Percentiles rank a stretch among this genome's conserved stretches.
phyloP scores from a whole-genome alignment of 2,329 filamentous ascomycete species.

The Aureobasidium melanogenum region DNA sequence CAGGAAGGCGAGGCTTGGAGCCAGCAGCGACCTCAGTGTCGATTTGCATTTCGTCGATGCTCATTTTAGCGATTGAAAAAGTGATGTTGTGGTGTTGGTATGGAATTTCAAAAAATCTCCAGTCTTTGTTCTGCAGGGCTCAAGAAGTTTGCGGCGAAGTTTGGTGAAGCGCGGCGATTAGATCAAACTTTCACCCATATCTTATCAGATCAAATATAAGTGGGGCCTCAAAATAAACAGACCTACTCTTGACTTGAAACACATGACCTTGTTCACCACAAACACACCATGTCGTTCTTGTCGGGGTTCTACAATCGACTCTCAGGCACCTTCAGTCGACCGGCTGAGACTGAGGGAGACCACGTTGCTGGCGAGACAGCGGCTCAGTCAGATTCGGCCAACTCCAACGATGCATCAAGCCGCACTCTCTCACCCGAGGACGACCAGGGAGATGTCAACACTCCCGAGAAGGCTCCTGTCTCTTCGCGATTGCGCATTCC shows the following conservation, averaged over 20 bases:
- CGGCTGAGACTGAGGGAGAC: background rate
- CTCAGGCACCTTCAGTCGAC: background rate
- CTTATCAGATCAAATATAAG: background rate
- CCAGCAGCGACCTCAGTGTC: slow-evolving; percentile 7
- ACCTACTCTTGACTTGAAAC: background rate
- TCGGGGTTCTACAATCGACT: background rate
- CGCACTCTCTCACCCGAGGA: slow-evolving; percentile 5
- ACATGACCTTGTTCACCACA: background rate
- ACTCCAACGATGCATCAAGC: slow-evolving; percentile 2
- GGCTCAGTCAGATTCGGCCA: background rate
- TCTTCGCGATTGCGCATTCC: background rate
- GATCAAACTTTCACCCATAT: background rate
- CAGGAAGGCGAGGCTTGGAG: slow-evolving; percentile 14
- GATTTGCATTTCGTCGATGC: slow-evolving; percentile 14
- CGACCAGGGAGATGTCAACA: background rate
- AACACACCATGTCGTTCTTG: background rate
- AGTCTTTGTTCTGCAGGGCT: background rate
- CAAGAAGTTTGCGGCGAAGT: background rate
- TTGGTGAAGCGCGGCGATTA: background rate
- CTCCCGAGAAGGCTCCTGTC: background rate
- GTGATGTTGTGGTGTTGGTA: background rate
- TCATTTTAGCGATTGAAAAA: background rate
- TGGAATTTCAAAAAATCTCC: background rate
- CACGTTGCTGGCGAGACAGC: background rate
- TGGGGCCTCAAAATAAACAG: slow-evolving; percentile 1